A percentile compares a stretch with the other conserved stretches of the same genome.
Evolutionary conservation across 208 protist genomes (phyloP).

Genomic region (Trypanosoma platydactyli): DNA sequence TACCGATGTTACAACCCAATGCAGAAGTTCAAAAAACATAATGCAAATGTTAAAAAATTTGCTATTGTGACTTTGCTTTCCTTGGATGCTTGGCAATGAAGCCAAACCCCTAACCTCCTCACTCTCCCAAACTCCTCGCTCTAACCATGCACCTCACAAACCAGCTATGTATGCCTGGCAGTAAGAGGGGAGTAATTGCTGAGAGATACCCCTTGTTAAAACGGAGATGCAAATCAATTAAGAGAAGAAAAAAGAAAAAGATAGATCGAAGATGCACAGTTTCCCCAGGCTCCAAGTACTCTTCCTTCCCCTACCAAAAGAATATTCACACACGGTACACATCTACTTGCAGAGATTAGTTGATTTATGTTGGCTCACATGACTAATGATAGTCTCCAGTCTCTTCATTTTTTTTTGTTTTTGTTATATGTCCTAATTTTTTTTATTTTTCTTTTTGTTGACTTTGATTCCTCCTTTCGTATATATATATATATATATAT

Average conservation of each 20-base stretch:
- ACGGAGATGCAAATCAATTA: neutral
- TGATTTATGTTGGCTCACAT: neutral
- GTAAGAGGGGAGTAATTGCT: neutral
- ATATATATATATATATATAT: constrained; percentile 11
- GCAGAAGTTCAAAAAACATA: constrained; percentile 17
- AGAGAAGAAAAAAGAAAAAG: constrained; percentile 1
- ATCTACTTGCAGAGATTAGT: neutral
- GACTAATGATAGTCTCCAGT: neutral
- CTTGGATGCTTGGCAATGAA: neutral
- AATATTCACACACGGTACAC: neutral
- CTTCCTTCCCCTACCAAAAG: too few relatives aligned
- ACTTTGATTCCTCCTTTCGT: neutral
- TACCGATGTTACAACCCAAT: constrained; percentile 12
- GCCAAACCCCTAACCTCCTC: neutral
- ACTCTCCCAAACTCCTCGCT: neutral
- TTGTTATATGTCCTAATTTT: constrained; percentile 22
- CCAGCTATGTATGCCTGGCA: too few relatives aligned
- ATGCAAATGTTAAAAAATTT: neutral
- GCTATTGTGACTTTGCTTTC: neutral
- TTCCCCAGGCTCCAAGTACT: too few relatives aligned
- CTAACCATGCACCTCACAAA: too few relatives aligned
- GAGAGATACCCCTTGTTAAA: neutral
- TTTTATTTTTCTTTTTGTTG: constrained; percentile 21
- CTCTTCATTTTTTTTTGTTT: constrained; percentile 16
- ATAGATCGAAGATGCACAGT: neutral